A percentile compares a stretch with the other conserved stretches of the same genome.
Evolutionary conservation across 345 rosid genomes (phyloP).

Genomic region (Kandelia obovata): DNA sequence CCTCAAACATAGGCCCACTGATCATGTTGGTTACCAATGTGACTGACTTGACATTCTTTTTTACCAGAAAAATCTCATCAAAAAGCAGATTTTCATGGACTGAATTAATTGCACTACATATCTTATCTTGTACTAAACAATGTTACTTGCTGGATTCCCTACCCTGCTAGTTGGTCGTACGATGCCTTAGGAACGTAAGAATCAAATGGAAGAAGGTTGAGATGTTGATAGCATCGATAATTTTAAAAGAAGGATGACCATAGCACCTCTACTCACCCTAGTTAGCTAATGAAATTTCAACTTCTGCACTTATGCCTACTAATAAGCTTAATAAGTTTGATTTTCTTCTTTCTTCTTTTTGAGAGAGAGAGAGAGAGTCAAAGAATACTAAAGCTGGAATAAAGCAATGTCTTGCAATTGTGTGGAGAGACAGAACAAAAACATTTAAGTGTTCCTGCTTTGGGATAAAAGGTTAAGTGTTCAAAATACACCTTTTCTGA

Average conservation of each 20-base stretch:
- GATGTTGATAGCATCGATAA: constrained; percentile 4
- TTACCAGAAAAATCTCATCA: constrained; percentile 31
- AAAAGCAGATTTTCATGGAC: constrained; percentile 16
- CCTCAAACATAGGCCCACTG: neutral
- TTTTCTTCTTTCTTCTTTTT: neutral
- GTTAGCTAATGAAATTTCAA: constrained; percentile 4
- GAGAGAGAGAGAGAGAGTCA: no score
- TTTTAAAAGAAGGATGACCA: constrained; percentile 5
- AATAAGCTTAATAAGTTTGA: neutral
- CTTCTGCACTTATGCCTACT: constrained; percentile 1
- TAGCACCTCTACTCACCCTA: constrained; percentile 8
- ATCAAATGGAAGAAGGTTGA: constrained; percentile 12
- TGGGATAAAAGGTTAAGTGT: constrained; percentile 1
- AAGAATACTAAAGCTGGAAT: neutral
- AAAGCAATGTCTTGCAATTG: neutral
- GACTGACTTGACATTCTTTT: constrained; percentile 37
- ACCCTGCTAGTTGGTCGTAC: neutral
- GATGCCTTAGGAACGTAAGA: neutral
- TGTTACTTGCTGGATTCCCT: neutral
- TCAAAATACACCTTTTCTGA: constrained; percentile 69
- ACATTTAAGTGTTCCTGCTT: neutral
- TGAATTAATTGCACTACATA: constrained; percentile 14
- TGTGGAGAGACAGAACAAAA: neutral
- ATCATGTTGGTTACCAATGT: constrained; percentile 36
- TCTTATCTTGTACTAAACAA: neutral